phyloP scores from a whole-genome alignment of 495 filamentous ascomycete species.

The Penicillium lividum region DNA sequence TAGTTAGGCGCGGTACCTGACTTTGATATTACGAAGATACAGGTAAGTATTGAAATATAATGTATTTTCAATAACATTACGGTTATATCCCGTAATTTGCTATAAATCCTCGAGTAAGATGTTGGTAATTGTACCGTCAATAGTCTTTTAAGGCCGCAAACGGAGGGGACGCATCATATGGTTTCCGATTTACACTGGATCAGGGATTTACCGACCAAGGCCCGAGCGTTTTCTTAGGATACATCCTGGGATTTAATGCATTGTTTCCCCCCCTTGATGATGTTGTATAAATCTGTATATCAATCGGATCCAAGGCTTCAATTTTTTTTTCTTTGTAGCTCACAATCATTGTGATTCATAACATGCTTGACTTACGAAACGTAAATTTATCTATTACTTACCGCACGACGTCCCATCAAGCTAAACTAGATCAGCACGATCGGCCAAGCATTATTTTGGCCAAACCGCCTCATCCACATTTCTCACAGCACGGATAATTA shows the following conservation, averaged over 20 bases:
- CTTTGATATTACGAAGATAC: neutral
- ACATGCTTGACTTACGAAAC: neutral
- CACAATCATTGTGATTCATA: neutral
- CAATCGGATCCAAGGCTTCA: neutral
- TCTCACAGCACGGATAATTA: neutral
- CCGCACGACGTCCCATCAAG: constrained; percentile 12
- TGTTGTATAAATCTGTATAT: neutral
- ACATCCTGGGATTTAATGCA: constrained; percentile 4
- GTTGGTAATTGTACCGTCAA: constrained; percentile 20
- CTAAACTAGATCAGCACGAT: constrained; percentile 11
- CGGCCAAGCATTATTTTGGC: constrained; percentile 5
- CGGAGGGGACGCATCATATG: constrained; percentile 13
- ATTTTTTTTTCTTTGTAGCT: neutral
- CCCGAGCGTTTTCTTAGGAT: constrained; percentile 3
- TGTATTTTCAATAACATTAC: neutral
- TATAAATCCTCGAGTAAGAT: neutral
- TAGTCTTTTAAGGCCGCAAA: constrained; percentile 17
- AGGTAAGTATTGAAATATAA: neutral
- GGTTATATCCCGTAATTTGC: neutral
- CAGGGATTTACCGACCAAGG: constrained; percentile 1
- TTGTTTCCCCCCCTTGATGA: neutral
- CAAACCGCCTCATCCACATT: neutral
- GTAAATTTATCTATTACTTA: neutral
- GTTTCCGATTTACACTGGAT: neutral
- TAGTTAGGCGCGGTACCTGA: neutral